Percentiles rank a stretch among this genome's conserved stretches.
Conservation (phyloP, 1,284 basidiomycete species). For the Rhodotorula sp. region DNA sequence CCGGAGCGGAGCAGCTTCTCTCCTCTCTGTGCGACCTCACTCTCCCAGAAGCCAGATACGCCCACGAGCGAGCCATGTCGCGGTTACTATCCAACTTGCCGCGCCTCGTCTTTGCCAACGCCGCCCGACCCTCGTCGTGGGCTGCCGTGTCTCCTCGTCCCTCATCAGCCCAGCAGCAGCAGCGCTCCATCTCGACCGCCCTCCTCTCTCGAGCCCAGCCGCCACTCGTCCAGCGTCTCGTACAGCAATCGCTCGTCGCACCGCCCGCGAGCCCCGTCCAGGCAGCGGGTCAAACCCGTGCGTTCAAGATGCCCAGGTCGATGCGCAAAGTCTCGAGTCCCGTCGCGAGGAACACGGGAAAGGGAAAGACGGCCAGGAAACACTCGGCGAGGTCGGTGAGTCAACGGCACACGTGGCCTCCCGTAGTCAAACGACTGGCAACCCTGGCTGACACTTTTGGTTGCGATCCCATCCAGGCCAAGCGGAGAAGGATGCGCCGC, state of each 20-base stretch:
- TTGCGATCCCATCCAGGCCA: conserved; percentile 10
- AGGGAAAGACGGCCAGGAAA: conserved; percentile 32
- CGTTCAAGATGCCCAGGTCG: conserved; percentile 29
- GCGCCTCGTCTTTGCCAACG: background rate
- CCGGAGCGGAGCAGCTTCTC: too few species aligned
- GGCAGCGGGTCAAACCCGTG: conserved; percentile 10
- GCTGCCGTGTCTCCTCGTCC: conserved; percentile 12
- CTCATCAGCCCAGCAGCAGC: background rate
- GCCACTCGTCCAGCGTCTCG: background rate
- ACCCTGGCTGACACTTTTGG: background rate
- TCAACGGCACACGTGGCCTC: too few species aligned
- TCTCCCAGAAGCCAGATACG: background rate
- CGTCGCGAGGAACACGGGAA: conserved; percentile 14
- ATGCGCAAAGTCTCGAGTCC: conserved; percentile 26
- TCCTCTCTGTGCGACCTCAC: background rate
- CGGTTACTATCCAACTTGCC: background rate
- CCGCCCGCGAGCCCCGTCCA: background rate
- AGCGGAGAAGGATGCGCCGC: conserved; percentile 25
- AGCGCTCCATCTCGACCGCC: background rate
- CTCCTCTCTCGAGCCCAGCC: background rate
- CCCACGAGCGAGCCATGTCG: background rate
- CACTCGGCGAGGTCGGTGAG: conserved; percentile 14
- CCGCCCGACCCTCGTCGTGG: background rate
- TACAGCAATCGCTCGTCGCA: background rate
- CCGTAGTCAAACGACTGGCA: background rate